A percentile compares a stretch with the other conserved stretches of the same genome.
phyloP scores from a whole-genome alignment of 192 early-diverging fungal genomes.

The Podila verticillata region DNA sequence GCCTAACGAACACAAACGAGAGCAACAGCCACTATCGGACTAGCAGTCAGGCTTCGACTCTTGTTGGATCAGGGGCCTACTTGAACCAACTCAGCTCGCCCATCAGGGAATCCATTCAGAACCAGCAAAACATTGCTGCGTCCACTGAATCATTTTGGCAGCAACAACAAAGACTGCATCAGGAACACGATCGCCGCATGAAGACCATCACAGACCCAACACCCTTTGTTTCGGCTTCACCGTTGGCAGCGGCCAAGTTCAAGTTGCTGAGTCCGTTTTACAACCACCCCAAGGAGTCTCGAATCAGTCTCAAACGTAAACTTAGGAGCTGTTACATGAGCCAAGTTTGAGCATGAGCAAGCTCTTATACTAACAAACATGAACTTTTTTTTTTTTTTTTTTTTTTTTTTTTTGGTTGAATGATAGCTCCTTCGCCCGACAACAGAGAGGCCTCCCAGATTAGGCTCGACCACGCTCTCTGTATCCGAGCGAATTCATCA shows the following conservation, averaged over 20 bases:
- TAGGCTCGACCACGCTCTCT: neutral
- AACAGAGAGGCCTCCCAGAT: neutral
- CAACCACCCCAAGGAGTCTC: neutral
- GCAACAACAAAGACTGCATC: neutral
- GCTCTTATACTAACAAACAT: neutral
- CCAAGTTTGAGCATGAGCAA: too few relatives aligned
- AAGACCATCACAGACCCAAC: neutral
- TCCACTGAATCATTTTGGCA: neutral
- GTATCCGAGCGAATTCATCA: neutral
- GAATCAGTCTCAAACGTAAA: neutral
- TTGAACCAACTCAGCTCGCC: neutral
- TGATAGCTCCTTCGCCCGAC: neutral
- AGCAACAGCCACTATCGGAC: constrained; percentile 3
- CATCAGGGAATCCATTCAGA: neutral
- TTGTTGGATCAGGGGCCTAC: constrained; percentile 1
- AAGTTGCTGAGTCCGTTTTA: neutral
- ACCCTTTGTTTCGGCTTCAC: neutral
- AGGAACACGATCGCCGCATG: neutral
- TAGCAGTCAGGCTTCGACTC: neutral
- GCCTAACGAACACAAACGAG: neutral
- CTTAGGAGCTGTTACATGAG: neutral
- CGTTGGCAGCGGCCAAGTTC: neutral
- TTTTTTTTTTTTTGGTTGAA: neutral
- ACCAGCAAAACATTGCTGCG: neutral
- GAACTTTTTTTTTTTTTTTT: neutral